phyloP scores from a whole-genome alignment of 164 flowering plant genomes.

The Nelumbo lutea region DNA sequence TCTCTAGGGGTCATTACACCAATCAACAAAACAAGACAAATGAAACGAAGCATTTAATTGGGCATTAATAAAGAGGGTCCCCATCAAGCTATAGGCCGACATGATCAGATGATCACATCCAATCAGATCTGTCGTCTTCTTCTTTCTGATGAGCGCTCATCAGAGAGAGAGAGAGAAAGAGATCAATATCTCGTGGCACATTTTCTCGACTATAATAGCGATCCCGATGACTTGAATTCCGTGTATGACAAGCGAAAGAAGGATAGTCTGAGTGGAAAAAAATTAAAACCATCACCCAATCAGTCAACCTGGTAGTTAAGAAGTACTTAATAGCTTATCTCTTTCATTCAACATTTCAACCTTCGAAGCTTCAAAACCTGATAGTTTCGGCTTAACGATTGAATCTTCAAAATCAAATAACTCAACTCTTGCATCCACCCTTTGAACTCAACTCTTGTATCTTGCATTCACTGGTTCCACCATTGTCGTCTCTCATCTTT shows the following conservation, averaged over 20 bases:
- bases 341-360: neutral
- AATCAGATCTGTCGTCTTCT: too few relatives aligned
- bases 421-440: too few relatives aligned
- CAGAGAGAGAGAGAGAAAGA: too few relatives aligned
- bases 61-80: too few relatives aligned
- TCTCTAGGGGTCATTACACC: too few relatives aligned
- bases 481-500: neutral
- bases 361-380: neutral
- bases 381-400: neutral
- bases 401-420: too few relatives aligned
- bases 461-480: neutral
- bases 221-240: neutral
- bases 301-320: neutral
- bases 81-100: neutral
- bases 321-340: neutral
- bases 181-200: too few relatives aligned
- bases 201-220: neutral
- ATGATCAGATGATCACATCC: neutral
- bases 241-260: neutral
- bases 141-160: too few relatives aligned
- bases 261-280: neutral
- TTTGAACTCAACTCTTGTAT: too few relatives aligned
- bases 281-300: too few relatives aligned
- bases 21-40: too few relatives aligned
- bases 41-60: too few relatives aligned